These are phyloP conservation scores for Loxodes magnus DNA, from an alignment of 73 alveolate species.

Conservation along the genomic window DNA sequence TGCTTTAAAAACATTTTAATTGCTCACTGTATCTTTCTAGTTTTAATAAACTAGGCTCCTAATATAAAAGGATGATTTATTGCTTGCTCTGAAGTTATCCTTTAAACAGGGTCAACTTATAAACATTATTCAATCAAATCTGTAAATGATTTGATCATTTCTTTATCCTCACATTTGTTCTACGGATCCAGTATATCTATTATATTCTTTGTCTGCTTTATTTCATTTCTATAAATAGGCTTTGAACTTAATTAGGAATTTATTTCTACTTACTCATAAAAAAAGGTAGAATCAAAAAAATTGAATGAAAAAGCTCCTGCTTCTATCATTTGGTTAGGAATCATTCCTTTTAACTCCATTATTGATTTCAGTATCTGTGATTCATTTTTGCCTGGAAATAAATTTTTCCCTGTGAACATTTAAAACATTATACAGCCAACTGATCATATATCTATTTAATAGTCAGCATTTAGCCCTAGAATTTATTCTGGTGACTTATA, in stretches of 20 bases:
- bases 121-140: constrained; percentile 71
- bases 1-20: too few species aligned
- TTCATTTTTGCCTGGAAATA: constrained; percentile 64
- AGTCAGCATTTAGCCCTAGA: constrained; percentile 54
- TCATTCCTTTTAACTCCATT: constrained; percentile 49
- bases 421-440: constrained; percentile 66
- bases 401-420: constrained; percentile 56
- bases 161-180: constrained; percentile 20
- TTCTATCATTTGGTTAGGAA: constrained; percentile 40
- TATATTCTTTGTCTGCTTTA: constrained; percentile 13
- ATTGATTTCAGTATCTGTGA: constrained; percentile 67
- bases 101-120: constrained; percentile 54
- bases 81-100: constrained; percentile 80
- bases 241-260: too few species aligned
- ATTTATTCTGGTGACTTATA: constrained; percentile 80
- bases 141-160: constrained; percentile 30
- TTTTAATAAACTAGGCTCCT: too few species aligned
- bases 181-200: constrained; percentile 2
- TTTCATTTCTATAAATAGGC: constrained; percentile 31
- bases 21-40: too few species aligned
- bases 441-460: constrained; percentile 61
- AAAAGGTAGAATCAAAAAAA: constrained; percentile 38
- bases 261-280: constrained; percentile 13
- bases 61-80: constrained; percentile 70
- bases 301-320: constrained; percentile 29